Conservation (phyloP, 345 rosid genomes). For the Arabidopsis arenosa region DNA sequence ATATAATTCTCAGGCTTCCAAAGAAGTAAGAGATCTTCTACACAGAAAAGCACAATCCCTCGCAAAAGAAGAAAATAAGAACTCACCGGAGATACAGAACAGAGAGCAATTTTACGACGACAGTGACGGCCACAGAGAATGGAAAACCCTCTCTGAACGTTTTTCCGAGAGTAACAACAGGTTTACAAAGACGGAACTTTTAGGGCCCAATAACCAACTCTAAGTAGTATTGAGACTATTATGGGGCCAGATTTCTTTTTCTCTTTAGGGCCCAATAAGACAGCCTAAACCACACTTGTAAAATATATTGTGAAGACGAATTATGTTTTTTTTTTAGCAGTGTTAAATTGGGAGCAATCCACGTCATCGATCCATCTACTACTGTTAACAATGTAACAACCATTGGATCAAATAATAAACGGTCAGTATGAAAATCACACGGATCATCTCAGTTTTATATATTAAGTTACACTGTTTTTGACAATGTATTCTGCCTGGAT, state of each 20-base stretch:
- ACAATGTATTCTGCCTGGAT: too few relatives aligned
- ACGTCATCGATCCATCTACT: slow-evolving; percentile 35
- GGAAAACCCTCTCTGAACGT: neutral
- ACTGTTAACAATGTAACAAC: neutral
- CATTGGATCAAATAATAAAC: slow-evolving; percentile 29
- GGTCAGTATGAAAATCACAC: neutral
- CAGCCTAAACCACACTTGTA: too few relatives aligned
- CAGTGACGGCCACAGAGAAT: slow-evolving; percentile 21
- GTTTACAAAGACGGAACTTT: neutral
- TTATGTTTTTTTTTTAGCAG: too few relatives aligned
- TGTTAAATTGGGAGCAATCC: neutral
- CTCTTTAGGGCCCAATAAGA: neutral
- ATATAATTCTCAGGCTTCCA: neutral
- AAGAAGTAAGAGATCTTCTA: neutral
- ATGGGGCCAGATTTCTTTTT: neutral
- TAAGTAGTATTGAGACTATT: neutral
- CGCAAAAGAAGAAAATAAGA: neutral
- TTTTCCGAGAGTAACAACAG: neutral
- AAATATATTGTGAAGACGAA: too few relatives aligned
- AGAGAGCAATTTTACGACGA: slow-evolving; percentile 24
- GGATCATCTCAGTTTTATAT: slow-evolving; percentile 15
- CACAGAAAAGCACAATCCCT: too few relatives aligned
- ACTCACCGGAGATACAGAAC: slow-evolving; percentile 28
- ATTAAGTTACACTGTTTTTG: too few relatives aligned
- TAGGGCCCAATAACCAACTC: neutral